These are phyloP conservation scores for Curvularia spicifera DNA, from an alignment of 2,329 filamentous ascomycete species.

Conservation along the genomic window DNA sequence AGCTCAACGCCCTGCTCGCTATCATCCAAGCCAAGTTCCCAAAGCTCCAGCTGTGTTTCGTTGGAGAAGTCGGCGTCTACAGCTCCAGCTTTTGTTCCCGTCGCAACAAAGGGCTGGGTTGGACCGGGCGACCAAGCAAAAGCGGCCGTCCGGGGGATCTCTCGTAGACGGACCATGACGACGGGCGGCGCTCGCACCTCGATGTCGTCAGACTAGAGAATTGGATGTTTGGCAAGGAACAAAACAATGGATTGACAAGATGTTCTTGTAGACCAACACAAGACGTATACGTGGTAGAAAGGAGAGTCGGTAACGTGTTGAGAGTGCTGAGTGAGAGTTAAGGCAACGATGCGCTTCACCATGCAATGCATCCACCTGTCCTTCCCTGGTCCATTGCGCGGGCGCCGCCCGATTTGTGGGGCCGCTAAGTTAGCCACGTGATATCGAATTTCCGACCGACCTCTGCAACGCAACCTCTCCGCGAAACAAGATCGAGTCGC, in stretches of 20 bases:
- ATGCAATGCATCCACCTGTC: slow-evolving; percentile 46
- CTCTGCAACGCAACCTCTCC: slow-evolving; percentile 7
- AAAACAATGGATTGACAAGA: slow-evolving; percentile 23
- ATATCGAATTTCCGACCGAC: slow-evolving; percentile 30
- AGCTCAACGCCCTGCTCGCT: slow-evolving; percentile 79
- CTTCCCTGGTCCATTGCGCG: slow-evolving; percentile 36
- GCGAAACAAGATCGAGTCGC: slow-evolving; percentile 5
- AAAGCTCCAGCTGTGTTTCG: slow-evolving; percentile 94
- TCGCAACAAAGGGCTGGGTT: slow-evolving; percentile 81
- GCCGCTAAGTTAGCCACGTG: slow-evolving; percentile 29
- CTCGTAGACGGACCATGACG: slow-evolving; percentile 90
- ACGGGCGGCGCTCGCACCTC: slow-evolving; percentile 47
- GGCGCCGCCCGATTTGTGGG: slow-evolving; percentile 22
- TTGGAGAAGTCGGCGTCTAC: slow-evolving; percentile 98
- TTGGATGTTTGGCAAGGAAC: slow-evolving; percentile 26
- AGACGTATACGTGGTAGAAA: slow-evolving; percentile 25
- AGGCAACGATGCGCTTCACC: slow-evolving; percentile 38
- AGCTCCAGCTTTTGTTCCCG: slow-evolving; percentile 91
- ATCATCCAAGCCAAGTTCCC: slow-evolving; percentile 87
- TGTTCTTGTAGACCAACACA: slow-evolving; percentile 19
- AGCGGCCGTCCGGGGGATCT: slow-evolving; percentile 94
- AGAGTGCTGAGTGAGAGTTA: slow-evolving; percentile 22
- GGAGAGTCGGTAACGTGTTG: slow-evolving; percentile 30
- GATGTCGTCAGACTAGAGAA: slow-evolving; percentile 37
- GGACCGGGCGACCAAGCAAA: slow-evolving; percentile 94